phyloP scores from a whole-genome alignment of 1,284 basidiomycete species.

The Puccinia horiana region DNA sequence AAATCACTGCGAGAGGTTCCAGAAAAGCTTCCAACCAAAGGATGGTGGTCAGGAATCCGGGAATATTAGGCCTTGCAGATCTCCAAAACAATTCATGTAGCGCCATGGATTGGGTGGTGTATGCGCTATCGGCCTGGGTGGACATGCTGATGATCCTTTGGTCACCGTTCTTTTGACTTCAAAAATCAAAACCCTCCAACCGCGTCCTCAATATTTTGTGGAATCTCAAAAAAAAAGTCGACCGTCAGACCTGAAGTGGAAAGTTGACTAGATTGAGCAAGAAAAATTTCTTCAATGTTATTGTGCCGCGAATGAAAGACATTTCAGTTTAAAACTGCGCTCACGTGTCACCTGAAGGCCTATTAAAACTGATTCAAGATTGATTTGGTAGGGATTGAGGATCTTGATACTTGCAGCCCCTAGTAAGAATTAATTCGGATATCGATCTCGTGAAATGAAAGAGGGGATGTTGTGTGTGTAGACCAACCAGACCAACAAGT shows the following conservation, averaged over 20 bases:
- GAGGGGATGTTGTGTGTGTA: not conserved
- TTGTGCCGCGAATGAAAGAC: not conserved
- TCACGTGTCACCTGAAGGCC: not conserved
- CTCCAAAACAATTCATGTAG: not conserved
- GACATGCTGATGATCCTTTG: not conserved
- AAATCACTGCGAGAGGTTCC: not conserved
- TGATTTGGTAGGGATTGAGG: not conserved
- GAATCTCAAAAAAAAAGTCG: not conserved
- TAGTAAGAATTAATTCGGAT: not conserved
- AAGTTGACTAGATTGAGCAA: not conserved
- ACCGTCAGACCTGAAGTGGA: not conserved
- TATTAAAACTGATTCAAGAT: not conserved
- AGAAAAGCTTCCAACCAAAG: constrained; percentile 4
- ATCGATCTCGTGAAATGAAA: not conserved
- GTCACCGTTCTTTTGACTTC: not conserved
- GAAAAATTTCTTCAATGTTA: not conserved
- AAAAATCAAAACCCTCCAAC: no score
- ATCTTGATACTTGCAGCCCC: not conserved
- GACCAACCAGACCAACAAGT: not conserved
- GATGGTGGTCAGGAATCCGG: not conserved
- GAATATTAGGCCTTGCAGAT: not conserved
- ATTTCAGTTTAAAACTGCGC: not conserved
- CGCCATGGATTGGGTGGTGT: not conserved
- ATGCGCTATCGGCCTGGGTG: not conserved
- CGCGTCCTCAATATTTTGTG: not conserved